Evolutionary conservation across 495 filamentous ascomycete species (phyloP), one percentile per base, ranked within the genome.

Genomic region (Sporormia fimetaria): DNA sequence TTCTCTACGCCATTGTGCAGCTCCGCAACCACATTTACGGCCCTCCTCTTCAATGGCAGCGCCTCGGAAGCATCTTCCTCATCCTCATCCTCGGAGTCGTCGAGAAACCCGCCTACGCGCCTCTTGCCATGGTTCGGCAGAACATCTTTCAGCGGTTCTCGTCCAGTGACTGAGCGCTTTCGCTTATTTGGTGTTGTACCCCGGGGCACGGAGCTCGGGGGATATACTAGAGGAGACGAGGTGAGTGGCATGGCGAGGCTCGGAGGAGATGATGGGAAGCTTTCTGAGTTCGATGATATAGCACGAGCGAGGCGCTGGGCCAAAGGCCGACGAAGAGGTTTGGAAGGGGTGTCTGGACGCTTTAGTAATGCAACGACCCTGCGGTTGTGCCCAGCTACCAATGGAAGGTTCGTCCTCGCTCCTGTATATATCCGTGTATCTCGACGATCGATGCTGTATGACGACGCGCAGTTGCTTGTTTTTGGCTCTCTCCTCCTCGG

Each of bases 371-470:
- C 8, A 21, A 33, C 12, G 17, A n/a, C 7, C 4, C 17, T 26
- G 6, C 10, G n/a, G 34, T 37, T 34, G 14, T 17, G 34, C 7
- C 9, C 11, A 33, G 33, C 33, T 37, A 61, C 64, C 44, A 49
- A 71, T 68, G 55, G 51, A 61, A 60, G 63, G 49, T 65, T 62
- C 69, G 42, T 75, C 74, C 49, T 79, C 75, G 44, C 74, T 81
- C 37, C 70, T 65, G 57, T 81, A 82, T 6, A 69, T 65, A 44
- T 80, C 75, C 14, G 61, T 63, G 11, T 69, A 51, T 38, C 70
- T 63, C 69, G 73, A 78, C 25, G 67, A 59, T 21, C 78, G 65
- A 51, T 81, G 71, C 49, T 77, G 77, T 29, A 82, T 79, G 9
- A 81, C 76, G 21, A 77, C 64, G 38, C 67, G 52, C 33, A 57